A percentile compares a stretch with the other conserved stretches of the same genome.
These are phyloP conservation scores for Aspergillus aculeatinus DNA, from an alignment of 2,329 filamentous ascomycete species.

Conservation along the genomic window DNA sequence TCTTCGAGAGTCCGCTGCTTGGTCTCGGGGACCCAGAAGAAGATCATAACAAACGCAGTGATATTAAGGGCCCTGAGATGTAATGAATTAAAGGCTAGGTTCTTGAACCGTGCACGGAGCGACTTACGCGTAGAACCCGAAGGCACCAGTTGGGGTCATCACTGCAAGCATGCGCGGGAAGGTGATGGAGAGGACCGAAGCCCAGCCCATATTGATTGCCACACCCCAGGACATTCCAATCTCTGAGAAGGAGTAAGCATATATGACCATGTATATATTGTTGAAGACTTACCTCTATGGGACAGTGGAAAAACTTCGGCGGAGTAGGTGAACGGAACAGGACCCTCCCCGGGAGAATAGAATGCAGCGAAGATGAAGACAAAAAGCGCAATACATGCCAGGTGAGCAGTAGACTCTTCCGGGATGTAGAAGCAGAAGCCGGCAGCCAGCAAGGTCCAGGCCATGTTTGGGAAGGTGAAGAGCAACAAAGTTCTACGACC, in stretches of 20 bases:
- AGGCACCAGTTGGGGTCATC: slow-evolving; percentile 55
- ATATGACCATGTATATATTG: not conserved
- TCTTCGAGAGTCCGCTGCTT: slow-evolving; percentile 57
- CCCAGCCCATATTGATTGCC: slow-evolving; percentile 50
- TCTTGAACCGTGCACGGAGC: not conserved
- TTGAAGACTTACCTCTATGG: slow-evolving; percentile 46
- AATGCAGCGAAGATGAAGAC: slow-evolving; percentile 65
- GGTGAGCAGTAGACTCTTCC: slow-evolving; percentile 42
- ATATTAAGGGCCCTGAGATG: slow-evolving; percentile 54
- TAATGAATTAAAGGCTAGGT: not conserved
- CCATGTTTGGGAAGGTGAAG: slow-evolving; percentile 68
- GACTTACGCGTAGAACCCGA: slow-evolving; percentile 58
- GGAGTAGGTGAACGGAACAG: slow-evolving; percentile 54
- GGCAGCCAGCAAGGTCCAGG: slow-evolving; percentile 64
- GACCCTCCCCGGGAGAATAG: slow-evolving; percentile 65
- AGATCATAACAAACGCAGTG: slow-evolving; percentile 62
- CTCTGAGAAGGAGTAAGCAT: slow-evolving; percentile 32
- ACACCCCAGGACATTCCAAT: slow-evolving; percentile 50
- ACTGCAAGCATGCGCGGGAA: slow-evolving; percentile 50
- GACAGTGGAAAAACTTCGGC: slow-evolving; percentile 57
- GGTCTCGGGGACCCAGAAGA: slow-evolving; percentile 59
- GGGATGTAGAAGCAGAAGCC: slow-evolving; percentile 59
- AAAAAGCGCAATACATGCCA: slow-evolving; percentile 59
- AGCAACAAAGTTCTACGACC: slow-evolving; percentile 62
- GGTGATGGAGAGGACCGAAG: slow-evolving; percentile 51